A percentile compares a stretch with the other conserved stretches of the same genome.
These are phyloP conservation scores for Candida succiphila DNA, from an alignment of 805 yeast genomes.

Conservation along the genomic window DNA sequence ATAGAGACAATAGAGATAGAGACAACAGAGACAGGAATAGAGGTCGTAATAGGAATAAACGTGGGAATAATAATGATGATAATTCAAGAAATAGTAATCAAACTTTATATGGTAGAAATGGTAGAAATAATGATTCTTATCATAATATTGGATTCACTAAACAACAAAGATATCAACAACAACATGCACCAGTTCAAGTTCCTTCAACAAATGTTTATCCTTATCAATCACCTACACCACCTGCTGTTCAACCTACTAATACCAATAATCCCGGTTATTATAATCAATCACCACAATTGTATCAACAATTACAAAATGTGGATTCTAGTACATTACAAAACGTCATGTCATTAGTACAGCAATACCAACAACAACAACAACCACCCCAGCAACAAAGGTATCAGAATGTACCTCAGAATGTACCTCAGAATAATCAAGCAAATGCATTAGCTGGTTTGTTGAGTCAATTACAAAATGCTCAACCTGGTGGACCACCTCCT, in stretches of 20 bases:
- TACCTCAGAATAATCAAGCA: conserved; percentile 1
- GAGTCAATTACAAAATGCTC: conserved; percentile 13
- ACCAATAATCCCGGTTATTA: neutral
- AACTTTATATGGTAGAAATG: conserved; percentile 8
- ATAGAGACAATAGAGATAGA: neutral
- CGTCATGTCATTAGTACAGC: conserved; percentile 21
- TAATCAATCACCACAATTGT: conserved; percentile 4
- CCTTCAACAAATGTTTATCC: neutral
- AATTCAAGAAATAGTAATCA: conserved; percentile 8
- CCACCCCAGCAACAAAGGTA: conserved; percentile 5
- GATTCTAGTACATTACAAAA: conserved; percentile 24
- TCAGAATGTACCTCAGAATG: conserved; percentile 3
- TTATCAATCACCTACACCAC: conserved; percentile 1
- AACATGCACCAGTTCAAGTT: conserved; percentile 7
- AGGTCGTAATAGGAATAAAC: conserved; percentile 6
- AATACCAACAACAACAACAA: conserved; percentile 13
- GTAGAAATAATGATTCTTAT: conserved; percentile 6
- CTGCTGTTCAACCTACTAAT: neutral
- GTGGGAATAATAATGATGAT: conserved; percentile 2
- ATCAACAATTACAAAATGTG: conserved; percentile 16
- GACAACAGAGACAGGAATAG: conserved; percentile 5
- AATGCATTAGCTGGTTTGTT: conserved; percentile 10
- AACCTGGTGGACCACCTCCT: conserved; percentile 10
- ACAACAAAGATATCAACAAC: conserved; percentile 12
- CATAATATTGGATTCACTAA: conserved; percentile 4